Percentiles rank a stretch among this genome's conserved stretches.
Evolutionary conservation across 805 yeast species (phyloP).

Genomic region (Cyberlindnera euphorbiiphila): DNA sequence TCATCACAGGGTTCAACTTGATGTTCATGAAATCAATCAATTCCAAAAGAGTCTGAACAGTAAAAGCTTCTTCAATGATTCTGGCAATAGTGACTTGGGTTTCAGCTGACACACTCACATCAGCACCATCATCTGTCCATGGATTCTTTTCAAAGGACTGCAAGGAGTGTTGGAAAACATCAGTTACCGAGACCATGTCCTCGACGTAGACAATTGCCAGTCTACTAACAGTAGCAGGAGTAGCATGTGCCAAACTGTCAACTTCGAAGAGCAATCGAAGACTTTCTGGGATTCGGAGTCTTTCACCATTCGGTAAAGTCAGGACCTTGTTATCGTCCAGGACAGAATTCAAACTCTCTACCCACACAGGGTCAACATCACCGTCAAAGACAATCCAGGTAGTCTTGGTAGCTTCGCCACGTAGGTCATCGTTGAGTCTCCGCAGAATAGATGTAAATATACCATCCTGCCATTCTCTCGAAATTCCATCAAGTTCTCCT

Average conservation of each 20-base stretch:
- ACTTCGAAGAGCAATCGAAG: slow-evolving; percentile 75
- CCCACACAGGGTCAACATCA: slow-evolving; percentile 92
- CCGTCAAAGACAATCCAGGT: slow-evolving; percentile 89
- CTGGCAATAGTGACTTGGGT: neutral
- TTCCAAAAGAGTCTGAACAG: neutral
- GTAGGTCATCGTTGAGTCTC: slow-evolving; percentile 44
- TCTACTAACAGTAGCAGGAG: slow-evolving; percentile 89
- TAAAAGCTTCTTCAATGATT: slow-evolving; percentile 5
- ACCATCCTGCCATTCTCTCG: slow-evolving; percentile 94
- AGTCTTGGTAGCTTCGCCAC: slow-evolving; percentile 53
- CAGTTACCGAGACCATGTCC: slow-evolving; percentile 23
- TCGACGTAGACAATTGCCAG: slow-evolving; percentile 86
- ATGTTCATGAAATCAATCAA: neutral
- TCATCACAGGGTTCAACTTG: slow-evolving; percentile 14
- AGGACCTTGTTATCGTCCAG: slow-evolving; percentile 80
- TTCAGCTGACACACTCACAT: no score
- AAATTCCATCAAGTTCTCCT: slow-evolving; percentile 68
- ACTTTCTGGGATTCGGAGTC: slow-evolving; percentile 61
- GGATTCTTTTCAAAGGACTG: slow-evolving; percentile 2
- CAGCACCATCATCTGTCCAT: slow-evolving; percentile 5
- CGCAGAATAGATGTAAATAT: no score
- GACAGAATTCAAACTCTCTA: slow-evolving; percentile 85
- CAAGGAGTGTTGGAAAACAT: slow-evolving; percentile 25
- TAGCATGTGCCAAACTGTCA: slow-evolving; percentile 58
- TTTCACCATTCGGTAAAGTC: slow-evolving; percentile 88